Base-by-base conservation (phyloP, 1,139 yeast genomes). In the Meyerozyma smithsonii region DNA sequence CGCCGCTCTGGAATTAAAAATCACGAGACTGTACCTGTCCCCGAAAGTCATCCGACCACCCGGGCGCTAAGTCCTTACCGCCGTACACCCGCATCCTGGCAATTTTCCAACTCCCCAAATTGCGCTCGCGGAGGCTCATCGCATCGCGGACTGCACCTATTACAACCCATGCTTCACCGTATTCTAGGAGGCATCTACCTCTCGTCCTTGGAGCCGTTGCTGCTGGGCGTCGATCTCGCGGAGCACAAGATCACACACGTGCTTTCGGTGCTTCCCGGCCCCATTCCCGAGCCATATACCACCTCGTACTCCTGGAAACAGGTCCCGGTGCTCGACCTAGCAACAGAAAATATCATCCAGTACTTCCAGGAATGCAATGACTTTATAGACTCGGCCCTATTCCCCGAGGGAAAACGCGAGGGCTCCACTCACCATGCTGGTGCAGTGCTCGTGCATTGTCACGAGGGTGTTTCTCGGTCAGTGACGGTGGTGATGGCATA, bases 401-500 rank as follows among this genome's bases (percentile, higher is more conserved):
- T 71, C 48, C 72, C 72, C 2, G 0, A 57, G 58, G 64, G 61
- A 12, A 61, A 63, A 42, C 56, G 42, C 30, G 43, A 56, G 63
- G 33, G 36, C 5, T 59, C 62, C 38, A 39, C 40, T n/a, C 67
- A 72, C 39, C 84, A 77, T 44, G 53, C 55, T 44, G 72, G 72
- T 2, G 67, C 66, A 32, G 64, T 84, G 0, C 63, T 80, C 36
- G 66, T 84, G 5, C 87, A 84, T 55, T 84, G 94, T 56, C 87
- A 89, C 41, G 96, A 96, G 23, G 98, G 98, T 1, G 77, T 81
- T 20, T 86, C 96, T 2, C 66, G 98, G 47, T 84, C 96, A 1
- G 87, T 79, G 0, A 66, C 95, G 0, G 67, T 88, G 24, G 66
- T 81, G 11, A 71, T 81, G 32, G 95, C 95, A 2, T 92, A 84